These are phyloP conservation scores for Venturia asperata DNA, from an alignment of 2,329 filamentous ascomycete genomes.

Conservation along the genomic window DNA sequence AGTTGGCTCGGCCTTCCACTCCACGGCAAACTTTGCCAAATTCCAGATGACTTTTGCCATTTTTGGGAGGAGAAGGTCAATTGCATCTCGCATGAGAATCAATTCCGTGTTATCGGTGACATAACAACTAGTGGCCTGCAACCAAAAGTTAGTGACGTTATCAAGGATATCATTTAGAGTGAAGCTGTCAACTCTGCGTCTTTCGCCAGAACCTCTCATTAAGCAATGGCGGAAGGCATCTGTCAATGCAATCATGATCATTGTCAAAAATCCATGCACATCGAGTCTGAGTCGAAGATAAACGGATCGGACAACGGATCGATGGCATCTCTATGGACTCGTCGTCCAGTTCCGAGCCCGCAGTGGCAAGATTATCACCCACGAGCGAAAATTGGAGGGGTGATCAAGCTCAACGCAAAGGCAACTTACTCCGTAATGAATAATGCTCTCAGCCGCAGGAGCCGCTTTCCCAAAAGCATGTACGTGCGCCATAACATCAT, in stretches of 20 bases:
- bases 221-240: too few relatives aligned
- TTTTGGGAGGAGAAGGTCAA: conserved; percentile 71
- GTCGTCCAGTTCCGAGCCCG: neutral
- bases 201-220: too few relatives aligned
- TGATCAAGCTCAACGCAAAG: neutral
- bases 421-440: conserved; percentile 55
- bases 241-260: too few relatives aligned
- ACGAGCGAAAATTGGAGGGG: neutral
- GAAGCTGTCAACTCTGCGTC: too few relatives aligned
- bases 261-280: too few relatives aligned
- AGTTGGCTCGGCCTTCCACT: conserved; percentile 66
- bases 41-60: conserved; percentile 72
- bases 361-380: too few relatives aligned
- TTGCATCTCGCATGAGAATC: conserved; percentile 66
- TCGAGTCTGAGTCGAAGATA: too few relatives aligned
- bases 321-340: neutral
- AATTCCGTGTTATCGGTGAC: conserved; percentile 72
- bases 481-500: conserved; percentile 45
- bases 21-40: conserved; percentile 61
- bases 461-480: conserved; percentile 67
- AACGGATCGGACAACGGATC: conserved; percentile 20
- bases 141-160: neutral
- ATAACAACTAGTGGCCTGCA: conserved; percentile 50
- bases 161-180: too few relatives aligned
- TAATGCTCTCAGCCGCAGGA: conserved; percentile 72